Evolutionary conservation across 805 yeast genomes (phyloP).

Genomic region (Hyphopichia homilentoma): DNA sequence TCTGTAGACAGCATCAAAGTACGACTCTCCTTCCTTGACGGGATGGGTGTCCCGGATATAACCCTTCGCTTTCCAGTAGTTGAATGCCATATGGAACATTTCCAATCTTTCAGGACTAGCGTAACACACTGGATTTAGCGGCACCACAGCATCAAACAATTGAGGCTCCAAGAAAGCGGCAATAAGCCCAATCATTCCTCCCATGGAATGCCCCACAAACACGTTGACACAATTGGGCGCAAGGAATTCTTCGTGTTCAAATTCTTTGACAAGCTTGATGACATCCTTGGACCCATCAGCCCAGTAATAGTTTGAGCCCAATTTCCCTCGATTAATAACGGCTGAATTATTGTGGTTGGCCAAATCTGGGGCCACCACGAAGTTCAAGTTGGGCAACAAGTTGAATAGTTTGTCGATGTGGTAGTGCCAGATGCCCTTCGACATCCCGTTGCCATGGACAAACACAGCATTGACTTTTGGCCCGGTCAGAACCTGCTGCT

Average conservation of each 20-base stretch:
- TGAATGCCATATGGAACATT: conserved; percentile 3
- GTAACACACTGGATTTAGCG: conserved; percentile 55
- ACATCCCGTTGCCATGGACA: conserved; percentile 64
- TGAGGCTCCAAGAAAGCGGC: conserved; percentile 50
- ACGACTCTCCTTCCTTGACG: conserved; percentile 5
- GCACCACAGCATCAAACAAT: conserved; percentile 50
- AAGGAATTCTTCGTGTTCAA: conserved; percentile 14
- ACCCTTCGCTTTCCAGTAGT: conserved; percentile 8
- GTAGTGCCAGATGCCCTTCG: conserved; percentile 60
- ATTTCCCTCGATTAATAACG: conserved; percentile 45
- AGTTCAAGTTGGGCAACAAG: conserved; percentile 23
- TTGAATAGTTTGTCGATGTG: conserved; percentile 44
- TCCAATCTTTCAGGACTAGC: conserved; percentile 1
- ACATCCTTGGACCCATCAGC: conserved; percentile 64
- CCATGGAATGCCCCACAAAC: conserved; percentile 71
- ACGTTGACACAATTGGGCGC: conserved; percentile 37
- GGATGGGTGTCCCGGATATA: conserved; percentile 7
- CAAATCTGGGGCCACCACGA: conserved; percentile 53
- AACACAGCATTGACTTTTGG: conserved; percentile 44
- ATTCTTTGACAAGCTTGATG: conserved; percentile 41
- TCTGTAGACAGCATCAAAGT: conserved; percentile 8
- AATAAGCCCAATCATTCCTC: conserved; percentile 53
- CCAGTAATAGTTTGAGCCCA: conserved; percentile 61
- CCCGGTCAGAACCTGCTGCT: no score
- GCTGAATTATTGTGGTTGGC: conserved; percentile 72